Evolutionary conservation across 805 yeast species (phyloP), one percentile per base, ranked within the genome.

Genomic region (Lachancea nothofagi): DNA sequence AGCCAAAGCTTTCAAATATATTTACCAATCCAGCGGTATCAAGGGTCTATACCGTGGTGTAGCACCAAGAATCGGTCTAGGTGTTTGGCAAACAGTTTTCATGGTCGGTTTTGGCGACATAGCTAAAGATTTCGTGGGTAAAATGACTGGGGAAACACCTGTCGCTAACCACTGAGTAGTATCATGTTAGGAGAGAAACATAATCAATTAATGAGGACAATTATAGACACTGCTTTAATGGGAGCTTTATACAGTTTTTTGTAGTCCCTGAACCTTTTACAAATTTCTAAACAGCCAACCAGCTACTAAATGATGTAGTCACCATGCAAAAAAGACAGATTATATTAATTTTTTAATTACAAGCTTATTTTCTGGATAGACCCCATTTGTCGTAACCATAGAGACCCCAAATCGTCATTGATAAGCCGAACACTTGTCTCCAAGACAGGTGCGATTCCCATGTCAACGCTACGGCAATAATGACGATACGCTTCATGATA

Each of bases 71-170:
- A 77, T 93, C 51, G 97, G 95, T 41, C 75, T 93, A 49, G 95
- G 97, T 55, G 82, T 90, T 47, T 93, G 97, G 97, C 98, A 93
- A 71, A 90, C 97, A 2, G 87, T 90, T 33, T 90, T 95, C 64
- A 90, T 90, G 97, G 97, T 90, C 44, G 96, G 96, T 9, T 78
- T 93, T 51, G 98, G 97, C 62, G 98, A 93, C 59, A 85, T 88
- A 65, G 88, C 88, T 24, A 82, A 78, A 62, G 87, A 80, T 41
- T 70, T 71, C 41, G 82, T 82, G 37, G 85, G 72, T 23, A 71
- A 64, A 42, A 40, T 80, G 44, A 78, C 85, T 4, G 84, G 84
- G 38, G 77, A 78, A 49, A 57, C 50, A 33, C 82, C 83, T 31
- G 69, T 52, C 32, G 74, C 61, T 10, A 62, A 60, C 36, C 67